These are phyloP conservation scores for Knufia fluminis DNA, from an alignment of 2,329 filamentous ascomycete genomes.

Conservation along the genomic window DNA sequence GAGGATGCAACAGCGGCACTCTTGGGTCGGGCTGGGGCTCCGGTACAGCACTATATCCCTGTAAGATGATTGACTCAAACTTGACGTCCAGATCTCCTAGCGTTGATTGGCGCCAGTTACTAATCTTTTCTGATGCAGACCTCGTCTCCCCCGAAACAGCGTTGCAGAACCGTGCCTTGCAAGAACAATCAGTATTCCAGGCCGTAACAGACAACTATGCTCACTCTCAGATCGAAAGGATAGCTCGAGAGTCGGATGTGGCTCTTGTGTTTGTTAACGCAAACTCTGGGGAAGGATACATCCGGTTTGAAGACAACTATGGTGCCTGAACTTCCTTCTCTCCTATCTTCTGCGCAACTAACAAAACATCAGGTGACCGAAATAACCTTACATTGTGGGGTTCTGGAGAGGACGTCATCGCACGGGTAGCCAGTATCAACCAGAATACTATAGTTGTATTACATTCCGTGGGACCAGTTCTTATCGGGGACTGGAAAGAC, in stretches of 20 bases:
- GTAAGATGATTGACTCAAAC: too few relatives aligned
- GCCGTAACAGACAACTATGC: constrained; percentile 52
- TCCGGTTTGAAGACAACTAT: constrained; percentile 68
- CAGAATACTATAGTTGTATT: constrained; percentile 89
- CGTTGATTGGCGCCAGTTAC: too few relatives aligned
- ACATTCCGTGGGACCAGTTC: constrained; percentile 72
- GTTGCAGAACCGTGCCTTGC: constrained; percentile 57
- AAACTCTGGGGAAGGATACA: constrained; percentile 77
- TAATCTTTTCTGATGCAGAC: too few relatives aligned
- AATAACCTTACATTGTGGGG: constrained; percentile 90
- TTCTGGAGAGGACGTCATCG: constrained; percentile 68
- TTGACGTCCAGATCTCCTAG: too few relatives aligned
- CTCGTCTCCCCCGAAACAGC: constrained; percentile 53
- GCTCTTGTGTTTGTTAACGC: constrained; percentile 83
- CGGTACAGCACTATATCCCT: constrained; percentile 49
- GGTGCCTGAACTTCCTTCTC: too few relatives aligned
- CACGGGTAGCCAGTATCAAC: constrained; percentile 66
- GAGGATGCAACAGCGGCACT: constrained; percentile 52
- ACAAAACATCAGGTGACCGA: too few relatives aligned
- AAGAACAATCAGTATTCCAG: constrained; percentile 56
- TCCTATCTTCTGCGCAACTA: too few relatives aligned
- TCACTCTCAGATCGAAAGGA: constrained; percentile 39
- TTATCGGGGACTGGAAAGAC: constrained; percentile 54
- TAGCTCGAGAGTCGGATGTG: constrained; percentile 44
- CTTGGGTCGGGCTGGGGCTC: constrained; percentile 56